A percentile compares a stretch with the other conserved stretches of the same genome.
Evolutionary conservation across 2,329 filamentous ascomycete genomes (phyloP).

Genomic region (Fragosphaeria purpurea): DNA sequence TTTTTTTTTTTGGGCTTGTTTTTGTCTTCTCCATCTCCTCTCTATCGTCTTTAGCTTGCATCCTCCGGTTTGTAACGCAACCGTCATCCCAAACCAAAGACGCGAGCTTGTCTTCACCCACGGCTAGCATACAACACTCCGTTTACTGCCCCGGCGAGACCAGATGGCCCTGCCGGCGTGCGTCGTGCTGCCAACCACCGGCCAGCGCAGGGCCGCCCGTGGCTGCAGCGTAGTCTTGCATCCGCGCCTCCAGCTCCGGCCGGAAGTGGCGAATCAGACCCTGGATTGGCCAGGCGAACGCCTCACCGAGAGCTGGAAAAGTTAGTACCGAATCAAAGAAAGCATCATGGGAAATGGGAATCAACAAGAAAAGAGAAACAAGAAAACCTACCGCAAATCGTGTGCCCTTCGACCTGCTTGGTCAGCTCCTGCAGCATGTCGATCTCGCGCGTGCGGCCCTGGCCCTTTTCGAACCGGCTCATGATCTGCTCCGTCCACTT

Average conservation of each 20-base stretch:
- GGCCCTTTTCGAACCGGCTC: conserved; percentile 86
- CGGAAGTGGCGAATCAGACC: conserved; percentile 97
- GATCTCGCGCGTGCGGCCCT: conserved; percentile 83
- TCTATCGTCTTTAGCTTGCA: too few relatives aligned
- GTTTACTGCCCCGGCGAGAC: conserved; percentile 59
- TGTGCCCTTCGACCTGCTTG: conserved; percentile 98
- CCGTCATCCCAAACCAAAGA: too few relatives aligned
- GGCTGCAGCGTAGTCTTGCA: conserved; percentile 67
- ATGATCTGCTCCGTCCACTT: conserved; percentile 99
- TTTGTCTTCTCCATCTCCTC: too few relatives aligned
- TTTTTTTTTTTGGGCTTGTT: too few relatives aligned
- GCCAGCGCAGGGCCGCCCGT: conserved; percentile 66
- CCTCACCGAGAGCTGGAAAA: conserved; percentile 71
- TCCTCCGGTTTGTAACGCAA: too few relatives aligned
- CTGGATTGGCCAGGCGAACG: conserved; percentile 97
- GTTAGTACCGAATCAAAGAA: conserved; percentile 18
- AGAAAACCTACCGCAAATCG: conserved; percentile 71
- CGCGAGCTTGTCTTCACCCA: too few relatives aligned
- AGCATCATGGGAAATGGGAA: not conserved
- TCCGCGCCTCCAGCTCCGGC: conserved; percentile 85
- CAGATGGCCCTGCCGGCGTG: conserved; percentile 68
- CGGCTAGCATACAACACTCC: not conserved
- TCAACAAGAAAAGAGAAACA: not conserved
- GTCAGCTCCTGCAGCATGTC: conserved; percentile 99
- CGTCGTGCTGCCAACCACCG: conserved; percentile 76